Evolutionary conservation across 2,329 filamentous ascomycete genomes (phyloP).

Genomic region (Arthroderma uncinatum): DNA sequence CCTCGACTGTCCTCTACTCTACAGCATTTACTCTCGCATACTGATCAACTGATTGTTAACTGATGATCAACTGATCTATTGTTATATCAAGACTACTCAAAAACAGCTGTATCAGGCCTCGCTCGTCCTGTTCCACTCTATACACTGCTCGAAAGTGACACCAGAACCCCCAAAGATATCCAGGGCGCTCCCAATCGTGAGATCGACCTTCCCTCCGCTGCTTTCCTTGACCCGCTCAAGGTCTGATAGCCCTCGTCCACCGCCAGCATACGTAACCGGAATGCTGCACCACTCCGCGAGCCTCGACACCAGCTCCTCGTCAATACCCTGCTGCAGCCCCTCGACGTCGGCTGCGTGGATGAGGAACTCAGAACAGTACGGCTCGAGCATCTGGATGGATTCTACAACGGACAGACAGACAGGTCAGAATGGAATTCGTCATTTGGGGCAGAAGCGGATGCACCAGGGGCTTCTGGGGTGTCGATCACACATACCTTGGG

Average conservation of each 20-base stretch:
- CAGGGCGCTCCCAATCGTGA: slow-evolving; percentile 91
- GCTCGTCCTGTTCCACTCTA: slow-evolving; percentile 62
- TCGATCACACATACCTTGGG: slow-evolving; percentile 49
- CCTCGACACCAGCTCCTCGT: slow-evolving; percentile 66
- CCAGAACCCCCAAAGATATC: slow-evolving; percentile 89
- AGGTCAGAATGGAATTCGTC: not conserved
- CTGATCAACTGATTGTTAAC: too few species aligned
- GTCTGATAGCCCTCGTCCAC: slow-evolving; percentile 72
- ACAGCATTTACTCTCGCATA: too few species aligned
- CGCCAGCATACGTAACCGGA: slow-evolving; percentile 91
- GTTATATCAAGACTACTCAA: not conserved
- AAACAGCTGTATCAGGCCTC: slow-evolving; percentile 13
- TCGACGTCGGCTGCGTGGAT: slow-evolving; percentile 97
- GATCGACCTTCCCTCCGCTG: slow-evolving; percentile 70
- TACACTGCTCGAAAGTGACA: slow-evolving; percentile 79
- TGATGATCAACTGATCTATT: too few species aligned
- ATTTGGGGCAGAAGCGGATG: not conserved
- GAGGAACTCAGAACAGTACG: slow-evolving; percentile 90
- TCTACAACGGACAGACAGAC: slow-evolving; percentile 40
- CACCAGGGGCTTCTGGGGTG: not conserved
- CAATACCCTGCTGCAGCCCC: slow-evolving; percentile 81
- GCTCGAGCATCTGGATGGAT: slow-evolving; percentile 68
- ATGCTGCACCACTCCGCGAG: slow-evolving; percentile 80
- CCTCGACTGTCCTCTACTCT: too few species aligned
- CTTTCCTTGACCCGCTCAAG: slow-evolving; percentile 68